Evolutionary conservation across 2,329 filamentous ascomycete species (phyloP).

Genomic region (Nothomitra cinnamomea): DNA sequence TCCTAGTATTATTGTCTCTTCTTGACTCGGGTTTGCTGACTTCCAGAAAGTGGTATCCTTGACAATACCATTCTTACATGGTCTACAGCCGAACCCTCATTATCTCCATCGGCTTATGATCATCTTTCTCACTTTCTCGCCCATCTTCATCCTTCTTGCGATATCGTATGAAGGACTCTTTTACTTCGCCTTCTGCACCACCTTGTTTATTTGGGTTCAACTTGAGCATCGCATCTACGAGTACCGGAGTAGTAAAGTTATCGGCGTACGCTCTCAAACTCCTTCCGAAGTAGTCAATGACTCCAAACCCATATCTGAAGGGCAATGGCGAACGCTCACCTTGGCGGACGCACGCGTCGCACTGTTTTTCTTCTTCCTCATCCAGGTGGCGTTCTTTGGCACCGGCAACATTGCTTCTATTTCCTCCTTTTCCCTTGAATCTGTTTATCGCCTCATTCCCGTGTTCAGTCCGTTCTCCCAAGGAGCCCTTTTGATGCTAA

Average conservation of each 20-base stretch:
- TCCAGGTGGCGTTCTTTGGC: conserved; percentile 93
- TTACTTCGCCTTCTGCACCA: conserved; percentile 75
- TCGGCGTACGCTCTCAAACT: conserved; percentile 11
- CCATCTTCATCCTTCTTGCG: conserved; percentile 85
- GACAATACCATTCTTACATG: conserved; percentile 64
- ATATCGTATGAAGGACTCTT: conserved; percentile 97
- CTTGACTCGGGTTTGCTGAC: not conserved
- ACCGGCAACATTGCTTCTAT: conserved; percentile 92
- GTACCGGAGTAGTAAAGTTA: conserved; percentile 15
- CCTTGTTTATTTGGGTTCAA: conserved; percentile 76
- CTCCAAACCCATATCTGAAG: not conserved
- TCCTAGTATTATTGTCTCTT: not conserved
- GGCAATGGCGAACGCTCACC: conserved; percentile 45
- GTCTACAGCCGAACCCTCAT: conserved; percentile 62
- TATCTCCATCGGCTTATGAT: conserved; percentile 81
- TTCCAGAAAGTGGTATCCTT: conserved; percentile 46
- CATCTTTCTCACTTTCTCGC: conserved; percentile 83
- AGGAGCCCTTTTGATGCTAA: conserved; percentile 68
- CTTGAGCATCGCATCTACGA: conserved; percentile 64
- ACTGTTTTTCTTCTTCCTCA: conserved; percentile 85
- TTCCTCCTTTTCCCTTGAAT: conserved; percentile 84
- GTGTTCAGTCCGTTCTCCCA: conserved; percentile 91
- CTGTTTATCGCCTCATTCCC: conserved; percentile 71
- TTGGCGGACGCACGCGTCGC: conserved; percentile 76
- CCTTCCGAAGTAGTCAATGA: not conserved